Percentiles rank a stretch among this genome's conserved stretches.
These are phyloP conservation scores for Diplodia intermedia DNA, from an alignment of 2,329 filamentous ascomycete species.

Conservation along the genomic window DNA sequence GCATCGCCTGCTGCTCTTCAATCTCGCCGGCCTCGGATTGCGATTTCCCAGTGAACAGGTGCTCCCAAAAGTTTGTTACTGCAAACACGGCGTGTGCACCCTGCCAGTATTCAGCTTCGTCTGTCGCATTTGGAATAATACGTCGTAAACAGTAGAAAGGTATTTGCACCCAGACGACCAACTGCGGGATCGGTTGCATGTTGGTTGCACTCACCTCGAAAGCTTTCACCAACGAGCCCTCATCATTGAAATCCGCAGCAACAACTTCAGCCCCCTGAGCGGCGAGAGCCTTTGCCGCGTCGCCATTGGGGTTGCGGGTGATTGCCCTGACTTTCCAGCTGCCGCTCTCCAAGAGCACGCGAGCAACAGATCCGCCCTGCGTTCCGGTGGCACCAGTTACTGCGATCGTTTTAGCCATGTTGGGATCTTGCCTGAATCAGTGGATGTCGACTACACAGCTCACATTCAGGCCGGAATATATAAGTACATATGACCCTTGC, in stretches of 20 bases:
- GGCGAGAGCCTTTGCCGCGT: slow-evolving; percentile 36
- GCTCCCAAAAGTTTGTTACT: slow-evolving; percentile 37
- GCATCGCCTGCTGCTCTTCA: slow-evolving; percentile 52
- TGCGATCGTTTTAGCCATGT: slow-evolving; percentile 36
- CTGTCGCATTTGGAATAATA: background rate
- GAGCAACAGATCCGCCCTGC: slow-evolving; percentile 38
- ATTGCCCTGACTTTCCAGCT: slow-evolving; percentile 39
- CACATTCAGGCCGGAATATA: background rate
- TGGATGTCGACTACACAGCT: background rate
- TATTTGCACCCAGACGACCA: background rate
- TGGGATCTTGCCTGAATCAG: background rate
- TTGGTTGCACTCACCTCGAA: slow-evolving; percentile 31
- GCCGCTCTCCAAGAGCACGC: slow-evolving; percentile 36
- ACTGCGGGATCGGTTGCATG: no score
- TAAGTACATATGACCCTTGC: background rate
- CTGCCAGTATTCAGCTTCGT: slow-evolving; percentile 1
- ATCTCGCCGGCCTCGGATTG: slow-evolving; percentile 46
- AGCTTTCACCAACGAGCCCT: slow-evolving; percentile 33
- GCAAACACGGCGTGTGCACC: slow-evolving; percentile 36
- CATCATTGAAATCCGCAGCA: slow-evolving; percentile 35
- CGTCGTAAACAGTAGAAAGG: background rate
- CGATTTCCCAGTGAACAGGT: slow-evolving; percentile 40
- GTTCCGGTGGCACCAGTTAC: slow-evolving; percentile 43
- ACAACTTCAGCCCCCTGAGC: slow-evolving; percentile 36
- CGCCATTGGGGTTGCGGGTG: slow-evolving; percentile 38